A percentile compares a stretch with the other conserved stretches of the same genome.
Conservation (phyloP, 805 yeast species). For the Sugiyamaella americana region DNA sequence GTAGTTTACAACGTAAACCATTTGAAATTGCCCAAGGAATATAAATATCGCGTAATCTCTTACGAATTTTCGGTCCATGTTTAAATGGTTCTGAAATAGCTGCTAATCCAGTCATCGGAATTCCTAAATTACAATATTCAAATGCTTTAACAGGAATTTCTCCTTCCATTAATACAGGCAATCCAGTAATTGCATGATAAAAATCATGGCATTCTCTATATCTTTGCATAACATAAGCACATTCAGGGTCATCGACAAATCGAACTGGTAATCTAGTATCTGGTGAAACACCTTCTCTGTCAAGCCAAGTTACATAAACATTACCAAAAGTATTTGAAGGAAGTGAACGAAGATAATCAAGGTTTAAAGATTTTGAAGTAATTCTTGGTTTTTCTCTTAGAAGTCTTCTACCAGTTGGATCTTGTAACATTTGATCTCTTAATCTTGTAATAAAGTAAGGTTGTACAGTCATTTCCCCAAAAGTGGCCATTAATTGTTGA, state of each 20-base stretch:
- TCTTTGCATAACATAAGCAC: slow-evolving; percentile 88
- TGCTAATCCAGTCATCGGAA: slow-evolving; percentile 94
- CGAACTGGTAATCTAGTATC: slow-evolving; percentile 87
- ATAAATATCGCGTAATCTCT: slow-evolving; percentile 60
- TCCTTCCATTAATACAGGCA: slow-evolving; percentile 92
- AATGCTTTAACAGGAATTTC: slow-evolving; percentile 89
- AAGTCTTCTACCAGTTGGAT: slow-evolving; percentile 69
- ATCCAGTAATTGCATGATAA: slow-evolving; percentile 84
- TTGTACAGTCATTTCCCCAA: slow-evolving; percentile 85
- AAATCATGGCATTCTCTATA: slow-evolving; percentile 97
- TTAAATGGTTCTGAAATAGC: slow-evolving; percentile 84
- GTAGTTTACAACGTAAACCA: slow-evolving; percentile 65
- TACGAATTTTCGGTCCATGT: slow-evolving; percentile 55
- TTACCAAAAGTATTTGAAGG: slow-evolving; percentile 72
- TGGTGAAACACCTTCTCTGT: slow-evolving; percentile 83
- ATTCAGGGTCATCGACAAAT: slow-evolving; percentile 81
- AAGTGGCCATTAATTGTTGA: slow-evolving; percentile 36
- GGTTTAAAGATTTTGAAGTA: slow-evolving; percentile 62
- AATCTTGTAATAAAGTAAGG: slow-evolving; percentile 57
- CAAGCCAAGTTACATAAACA: slow-evolving; percentile 76
- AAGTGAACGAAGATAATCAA: slow-evolving; percentile 50
- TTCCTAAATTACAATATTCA: slow-evolving; percentile 85
- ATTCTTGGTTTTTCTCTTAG: slow-evolving; percentile 77
- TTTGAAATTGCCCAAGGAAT: slow-evolving; percentile 82
- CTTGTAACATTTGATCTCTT: slow-evolving; percentile 67